A percentile compares a stretch with the other conserved stretches of the same genome.
phyloP scores from a whole-genome alignment of 805 yeast genomes.

The Helenozyma rhizophorensis region DNA sequence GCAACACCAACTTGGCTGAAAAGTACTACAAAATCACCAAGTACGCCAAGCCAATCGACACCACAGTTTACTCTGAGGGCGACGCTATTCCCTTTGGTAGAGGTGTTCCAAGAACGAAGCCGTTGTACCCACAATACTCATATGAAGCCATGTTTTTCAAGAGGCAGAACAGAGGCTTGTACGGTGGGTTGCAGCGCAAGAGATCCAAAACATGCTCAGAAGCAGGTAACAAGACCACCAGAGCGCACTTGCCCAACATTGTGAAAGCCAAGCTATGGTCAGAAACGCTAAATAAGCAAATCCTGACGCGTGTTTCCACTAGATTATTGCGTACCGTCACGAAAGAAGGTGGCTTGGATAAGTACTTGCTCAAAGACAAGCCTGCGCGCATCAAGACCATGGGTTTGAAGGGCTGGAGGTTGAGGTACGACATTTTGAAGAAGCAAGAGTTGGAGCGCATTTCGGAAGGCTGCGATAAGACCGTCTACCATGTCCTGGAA shows the following conservation, averaged over 20 bases:
- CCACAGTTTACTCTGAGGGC: slow-evolving; percentile 32
- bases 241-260: slow-evolving; percentile 80
- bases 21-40: slow-evolving; percentile 38
- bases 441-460: slow-evolving; percentile 35
- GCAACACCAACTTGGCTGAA: slow-evolving; percentile 16
- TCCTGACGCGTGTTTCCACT: slow-evolving; percentile 65
- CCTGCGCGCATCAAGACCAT: slow-evolving; percentile 87
- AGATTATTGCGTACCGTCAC: slow-evolving; percentile 82
- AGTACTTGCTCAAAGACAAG: slow-evolving; percentile 79
- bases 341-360: slow-evolving; percentile 93
- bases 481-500: slow-evolving; percentile 46
- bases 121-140: slow-evolving; percentile 31
- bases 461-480: slow-evolving; percentile 27
- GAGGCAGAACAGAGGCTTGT: slow-evolving; percentile 82
- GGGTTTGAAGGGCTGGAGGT: slow-evolving; percentile 89
- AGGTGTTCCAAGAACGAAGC: slow-evolving; percentile 9
- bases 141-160: slow-evolving; percentile 76
- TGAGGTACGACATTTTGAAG: slow-evolving; percentile 69
- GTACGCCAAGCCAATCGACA: slow-evolving; percentile 35
- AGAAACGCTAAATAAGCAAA: slow-evolving; percentile 57
- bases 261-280: slow-evolving; percentile 78
- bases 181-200: slow-evolving; percentile 80
- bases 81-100: slow-evolving; percentile 22
- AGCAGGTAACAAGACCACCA: slow-evolving; percentile 64
- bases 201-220: slow-evolving; percentile 79